Conservation (phyloP, 2,329 filamentous ascomycete genomes). For the Calonectria hongkongensis region DNA sequence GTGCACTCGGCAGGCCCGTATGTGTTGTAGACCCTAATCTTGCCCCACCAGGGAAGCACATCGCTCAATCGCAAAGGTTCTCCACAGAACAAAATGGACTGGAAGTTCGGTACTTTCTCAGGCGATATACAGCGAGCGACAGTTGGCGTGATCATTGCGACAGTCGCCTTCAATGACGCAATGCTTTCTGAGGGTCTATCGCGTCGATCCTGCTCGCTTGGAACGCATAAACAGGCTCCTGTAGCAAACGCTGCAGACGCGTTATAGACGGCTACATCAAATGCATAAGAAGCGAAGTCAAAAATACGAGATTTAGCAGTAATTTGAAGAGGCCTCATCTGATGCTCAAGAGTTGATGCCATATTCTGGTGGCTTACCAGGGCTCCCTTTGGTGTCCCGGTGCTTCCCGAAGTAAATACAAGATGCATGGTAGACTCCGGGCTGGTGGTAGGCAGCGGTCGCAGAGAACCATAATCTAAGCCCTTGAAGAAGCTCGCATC, state of each 20-base stretch:
- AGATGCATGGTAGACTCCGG: constrained; percentile 40
- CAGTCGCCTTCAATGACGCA: constrained; percentile 4
- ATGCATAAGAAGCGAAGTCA: neutral
- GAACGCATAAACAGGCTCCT: constrained; percentile 53
- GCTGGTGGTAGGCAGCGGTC: neutral
- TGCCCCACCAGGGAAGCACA: constrained; percentile 21
- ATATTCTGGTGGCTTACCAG: constrained; percentile 38
- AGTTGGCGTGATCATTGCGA: constrained; percentile 35
- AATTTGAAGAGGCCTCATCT: neutral
- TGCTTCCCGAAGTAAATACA: constrained; percentile 53
- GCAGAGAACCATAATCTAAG: neutral
- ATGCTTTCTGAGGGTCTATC: constrained; percentile 16
- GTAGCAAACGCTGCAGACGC: constrained; percentile 62
- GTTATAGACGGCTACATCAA: constrained; percentile 35
- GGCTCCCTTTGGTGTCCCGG: constrained; percentile 52
- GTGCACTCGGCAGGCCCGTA: constrained; percentile 39
- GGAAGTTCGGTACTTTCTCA: constrained; percentile 14
- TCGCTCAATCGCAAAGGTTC: constrained; percentile 26
- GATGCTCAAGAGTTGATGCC: constrained; percentile 44
- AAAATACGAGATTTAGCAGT: constrained; percentile 44
- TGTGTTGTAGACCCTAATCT: constrained; percentile 8
- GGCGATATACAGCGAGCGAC: constrained; percentile 31
- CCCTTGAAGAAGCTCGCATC: neutral
- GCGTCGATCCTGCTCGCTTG: constrained; percentile 32
- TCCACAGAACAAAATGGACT: constrained; percentile 39